Conservation (phyloP, 202 grass and related monocot genomes). For the Setaria viridis region DNA sequence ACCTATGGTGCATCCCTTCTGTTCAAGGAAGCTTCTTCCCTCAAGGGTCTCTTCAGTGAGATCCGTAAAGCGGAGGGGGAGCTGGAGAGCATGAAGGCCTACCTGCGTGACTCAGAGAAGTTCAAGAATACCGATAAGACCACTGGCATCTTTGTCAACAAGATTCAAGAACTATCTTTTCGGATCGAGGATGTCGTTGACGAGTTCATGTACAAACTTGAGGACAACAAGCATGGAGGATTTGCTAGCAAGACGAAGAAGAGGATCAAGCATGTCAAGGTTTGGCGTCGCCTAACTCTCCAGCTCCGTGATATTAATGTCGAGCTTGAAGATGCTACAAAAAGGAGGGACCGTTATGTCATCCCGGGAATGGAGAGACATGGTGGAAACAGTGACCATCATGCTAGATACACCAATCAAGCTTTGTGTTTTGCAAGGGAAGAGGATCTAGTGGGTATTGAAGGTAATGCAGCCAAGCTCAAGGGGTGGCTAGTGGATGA, state of each 20-base stretch:
- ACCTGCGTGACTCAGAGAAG: background rate
- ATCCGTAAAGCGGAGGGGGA: background rate
- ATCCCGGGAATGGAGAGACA: background rate
- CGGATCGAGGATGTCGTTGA: background rate
- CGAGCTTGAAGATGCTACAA: background rate
- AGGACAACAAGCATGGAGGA: background rate
- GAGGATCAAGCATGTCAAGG: background rate
- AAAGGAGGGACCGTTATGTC: background rate
- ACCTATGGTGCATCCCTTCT: background rate
- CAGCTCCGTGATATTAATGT: background rate
- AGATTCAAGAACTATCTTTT: background rate
- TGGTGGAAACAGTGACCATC: rapidly evolving
- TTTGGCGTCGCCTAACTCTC: background rate
- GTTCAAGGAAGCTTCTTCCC: background rate
- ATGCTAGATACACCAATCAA: background rate
- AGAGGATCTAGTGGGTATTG: constrained; percentile 44
- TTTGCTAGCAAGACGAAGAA: background rate
- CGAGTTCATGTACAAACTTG: background rate
- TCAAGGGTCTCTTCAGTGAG: background rate
- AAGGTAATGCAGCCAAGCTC: constrained; percentile 4
- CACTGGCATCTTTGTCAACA: background rate
- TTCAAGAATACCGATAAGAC: background rate
- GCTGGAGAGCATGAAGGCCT: background rate
- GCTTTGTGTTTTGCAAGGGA: constrained; percentile 17
- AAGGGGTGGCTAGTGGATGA: background rate